Percentiles rank a stretch among this genome's conserved stretches.
These are phyloP conservation scores for Quercus robur DNA, from an alignment of 306 rosid genomes.

Conservation along the genomic window DNA sequence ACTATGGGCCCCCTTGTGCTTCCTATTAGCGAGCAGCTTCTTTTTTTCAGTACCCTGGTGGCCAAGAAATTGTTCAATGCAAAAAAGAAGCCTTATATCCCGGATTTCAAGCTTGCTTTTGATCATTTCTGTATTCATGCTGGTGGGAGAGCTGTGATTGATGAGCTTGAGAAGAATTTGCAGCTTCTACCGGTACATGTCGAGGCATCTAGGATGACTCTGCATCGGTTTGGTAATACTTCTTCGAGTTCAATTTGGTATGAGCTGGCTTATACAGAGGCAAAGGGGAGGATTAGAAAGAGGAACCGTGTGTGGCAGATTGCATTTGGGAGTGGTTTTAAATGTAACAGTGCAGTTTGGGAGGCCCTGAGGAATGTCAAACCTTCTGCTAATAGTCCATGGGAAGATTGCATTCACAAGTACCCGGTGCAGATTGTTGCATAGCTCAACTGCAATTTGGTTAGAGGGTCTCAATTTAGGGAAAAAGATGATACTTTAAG, in stretches of 20 bases:
- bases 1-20: slow-evolving; percentile 58
- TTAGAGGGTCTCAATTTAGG: neutral
- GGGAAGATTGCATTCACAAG: slow-evolving; percentile 63
- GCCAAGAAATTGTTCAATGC: slow-evolving; percentile 39
- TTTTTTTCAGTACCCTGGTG: slow-evolving; percentile 41
- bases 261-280: slow-evolving; percentile 63
- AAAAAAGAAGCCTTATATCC: slow-evolving; percentile 44
- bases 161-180: slow-evolving; percentile 67
- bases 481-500: neutral
- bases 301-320: slow-evolving; percentile 65
- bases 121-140: slow-evolving; percentile 75
- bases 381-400: slow-evolving; percentile 48
- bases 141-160: slow-evolving; percentile 68
- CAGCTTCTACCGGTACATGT: slow-evolving; percentile 53
- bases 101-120: slow-evolving; percentile 66
- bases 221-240: slow-evolving; percentile 68
- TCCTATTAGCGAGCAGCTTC: slow-evolving; percentile 58
- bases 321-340: slow-evolving; percentile 68
- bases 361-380: slow-evolving; percentile 53
- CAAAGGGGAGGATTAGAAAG: slow-evolving; percentile 47
- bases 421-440: slow-evolving; percentile 46
- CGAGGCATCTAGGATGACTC: slow-evolving; percentile 70
- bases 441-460: slow-evolving; percentile 14
- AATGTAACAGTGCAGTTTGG: slow-evolving; percentile 80
- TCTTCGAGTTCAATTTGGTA: slow-evolving; percentile 74